Base-by-base conservation (phyloP, 495 filamentous ascomycete genomes). In the Aspergillus sclerotiicarbonarius region DNA sequence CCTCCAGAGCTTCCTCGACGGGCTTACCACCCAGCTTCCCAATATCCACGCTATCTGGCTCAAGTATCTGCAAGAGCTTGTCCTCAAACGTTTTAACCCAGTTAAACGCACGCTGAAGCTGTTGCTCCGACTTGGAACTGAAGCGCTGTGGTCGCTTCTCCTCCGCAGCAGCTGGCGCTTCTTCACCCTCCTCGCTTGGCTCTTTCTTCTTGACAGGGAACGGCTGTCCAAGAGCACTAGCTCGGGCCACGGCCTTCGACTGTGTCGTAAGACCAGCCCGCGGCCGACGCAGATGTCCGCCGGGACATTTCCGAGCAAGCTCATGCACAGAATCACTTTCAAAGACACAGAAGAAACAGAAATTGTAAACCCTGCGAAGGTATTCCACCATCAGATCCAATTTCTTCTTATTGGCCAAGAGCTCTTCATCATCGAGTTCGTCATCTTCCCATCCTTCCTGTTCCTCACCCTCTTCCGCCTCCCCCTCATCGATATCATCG, bases 1-100 rank as follows among this genome's bases (percentile, higher is more conserved):
- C 93, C 53, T 90, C 84, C 15, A 97, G 58, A 3, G 88, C 91
- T 62, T 96, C 91, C 6, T 96, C 90, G 4, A 90, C 75, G 4
- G 90, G 84, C 72, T 89, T 93, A 8, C 94, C 94, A 44, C 95
- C 94, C 21, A 99, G 82, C 72, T 96, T 97, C 66, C 72, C 73
- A 50, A 97, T 75, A 64, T 96, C 91, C 37, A 89, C 90, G 54
- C 84, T 84, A 29, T 96, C 89, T 6, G 93, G 93, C 66, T 98
- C 92, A 18, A 99, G 78, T 41, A 96, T 88, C 68, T 94, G 91
- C 68, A 90, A 77, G 53, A 97, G 80, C 77, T 98, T 99, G 62
- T 99, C 94, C 67, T 99, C 94, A 65, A 96, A 99, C 0, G 92
- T 96, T 74, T 87, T 93, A n/a, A 97, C 96, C 95, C 95, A 98